A percentile compares a stretch with the other conserved stretches of the same genome.
Conservation (phyloP, 1,139 yeast species). For the Taphrina deformans region DNA sequence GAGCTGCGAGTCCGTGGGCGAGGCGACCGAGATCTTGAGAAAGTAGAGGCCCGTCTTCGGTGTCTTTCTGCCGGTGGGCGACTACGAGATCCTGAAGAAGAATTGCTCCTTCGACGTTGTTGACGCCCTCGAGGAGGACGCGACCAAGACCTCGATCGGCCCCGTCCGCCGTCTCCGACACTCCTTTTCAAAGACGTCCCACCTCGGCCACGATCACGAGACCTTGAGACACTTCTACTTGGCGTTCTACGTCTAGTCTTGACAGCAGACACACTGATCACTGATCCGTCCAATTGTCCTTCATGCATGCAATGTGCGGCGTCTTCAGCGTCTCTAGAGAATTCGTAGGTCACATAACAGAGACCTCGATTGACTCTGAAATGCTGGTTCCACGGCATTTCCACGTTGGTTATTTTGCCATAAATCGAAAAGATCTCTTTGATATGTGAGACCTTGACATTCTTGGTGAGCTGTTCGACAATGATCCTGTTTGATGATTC, state of each 20-base stretch:
- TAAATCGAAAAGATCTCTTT: conserved; percentile 38
- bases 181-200: neutral
- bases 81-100: neutral
- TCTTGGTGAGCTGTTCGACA: conserved; percentile 37
- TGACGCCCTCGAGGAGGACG: neutral
- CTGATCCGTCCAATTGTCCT: conserved; percentile 33
- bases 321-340: conserved; percentile 34
- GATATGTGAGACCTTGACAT: conserved; percentile 37
- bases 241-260: neutral
- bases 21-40: conserved; percentile 1
- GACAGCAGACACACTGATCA: neutral
- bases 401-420: conserved; percentile 35
- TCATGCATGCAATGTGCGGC: conserved; percentile 38
- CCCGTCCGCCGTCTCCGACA: neutral
- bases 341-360: conserved; percentile 35
- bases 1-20: neutral
- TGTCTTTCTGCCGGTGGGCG: neutral
- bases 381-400: conserved; percentile 36
- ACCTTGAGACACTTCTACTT: neutral
- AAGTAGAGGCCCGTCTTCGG: neutral
- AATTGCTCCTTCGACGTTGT: neutral
- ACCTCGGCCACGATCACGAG: neutral
- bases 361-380: conserved; percentile 31
- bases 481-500: conserved; percentile 31
- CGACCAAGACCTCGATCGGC: neutral